phyloP scores from a whole-genome alignment of 2,329 filamentous ascomycete genomes.

The Alternaria sp. region DNA sequence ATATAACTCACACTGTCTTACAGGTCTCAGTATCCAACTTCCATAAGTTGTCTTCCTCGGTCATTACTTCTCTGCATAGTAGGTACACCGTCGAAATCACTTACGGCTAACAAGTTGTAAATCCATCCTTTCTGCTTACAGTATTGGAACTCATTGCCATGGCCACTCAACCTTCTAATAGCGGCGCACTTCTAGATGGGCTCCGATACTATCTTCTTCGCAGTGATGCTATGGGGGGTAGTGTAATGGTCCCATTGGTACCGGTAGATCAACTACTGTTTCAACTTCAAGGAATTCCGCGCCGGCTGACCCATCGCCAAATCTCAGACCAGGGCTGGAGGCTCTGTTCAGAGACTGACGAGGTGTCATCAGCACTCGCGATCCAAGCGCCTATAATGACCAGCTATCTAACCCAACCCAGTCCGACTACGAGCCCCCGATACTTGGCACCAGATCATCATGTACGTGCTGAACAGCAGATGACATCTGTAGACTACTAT shows the following conservation, averaged over 20 bases:
- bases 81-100: not conserved
- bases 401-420: not conserved
- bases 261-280: constrained; percentile 56
- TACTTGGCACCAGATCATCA: constrained; percentile 34
- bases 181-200: constrained; percentile 19
- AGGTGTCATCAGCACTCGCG: constrained; percentile 16
- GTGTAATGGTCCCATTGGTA: constrained; percentile 51
- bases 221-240: constrained; percentile 6
- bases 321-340: constrained; percentile 37
- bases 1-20: constrained; percentile 5
- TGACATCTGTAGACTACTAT: not conserved
- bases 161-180: not conserved
- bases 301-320: constrained; percentile 41
- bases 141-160: constrained; percentile 5
- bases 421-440: not conserved
- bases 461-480: constrained; percentile 12
- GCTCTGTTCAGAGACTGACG: constrained; percentile 26
- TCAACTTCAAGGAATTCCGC: constrained; percentile 49
- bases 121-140: not conserved
- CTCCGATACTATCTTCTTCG: constrained; percentile 52
- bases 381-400: constrained; percentile 13
- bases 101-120: not conserved
- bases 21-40: not conserved
- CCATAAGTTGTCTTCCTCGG: not conserved
- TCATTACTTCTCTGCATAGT: constrained; percentile 4